A percentile compares a stretch with the other conserved stretches of the same genome.
Conservation (phyloP, 2,329 filamentous ascomycete species). For the Aspergillus sp. region DNA sequence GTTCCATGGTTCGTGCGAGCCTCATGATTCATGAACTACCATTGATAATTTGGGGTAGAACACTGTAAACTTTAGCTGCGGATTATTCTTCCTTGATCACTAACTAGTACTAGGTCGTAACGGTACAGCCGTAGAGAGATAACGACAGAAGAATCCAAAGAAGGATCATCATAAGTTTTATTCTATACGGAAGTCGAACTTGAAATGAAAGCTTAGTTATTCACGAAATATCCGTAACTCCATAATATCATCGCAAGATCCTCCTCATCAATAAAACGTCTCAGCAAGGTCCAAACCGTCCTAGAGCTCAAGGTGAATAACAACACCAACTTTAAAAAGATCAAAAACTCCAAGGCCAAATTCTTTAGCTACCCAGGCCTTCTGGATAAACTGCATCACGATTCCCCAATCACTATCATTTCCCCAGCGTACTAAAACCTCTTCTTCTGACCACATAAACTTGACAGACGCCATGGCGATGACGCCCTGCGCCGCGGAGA, state of each 20-base stretch:
- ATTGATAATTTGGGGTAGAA: neutral
- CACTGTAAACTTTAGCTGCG: neutral
- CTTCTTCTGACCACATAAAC: constrained; percentile 21
- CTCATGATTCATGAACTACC: neutral
- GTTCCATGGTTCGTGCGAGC: constrained; percentile 11
- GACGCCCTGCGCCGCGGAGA: neutral
- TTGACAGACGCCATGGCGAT: constrained; percentile 21
- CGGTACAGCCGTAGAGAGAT: neutral
- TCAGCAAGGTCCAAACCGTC: neutral
- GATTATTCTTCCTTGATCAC: neutral
- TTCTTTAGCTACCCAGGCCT: constrained; percentile 16
- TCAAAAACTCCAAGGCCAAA: neutral
- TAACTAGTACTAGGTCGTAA: neutral
- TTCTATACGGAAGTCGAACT: neutral
- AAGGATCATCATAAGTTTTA: neutral
- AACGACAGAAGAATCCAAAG: neutral
- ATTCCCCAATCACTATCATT: constrained; percentile 17
- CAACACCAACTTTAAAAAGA: constrained; percentile 17
- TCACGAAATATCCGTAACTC: neutral
- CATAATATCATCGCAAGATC: neutral
- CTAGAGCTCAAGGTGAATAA: constrained; percentile 14
- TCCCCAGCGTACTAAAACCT: constrained; percentile 20
- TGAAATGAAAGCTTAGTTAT: neutral
- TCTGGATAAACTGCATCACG: constrained; percentile 14
- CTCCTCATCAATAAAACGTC: neutral